Percentiles rank a stretch among this genome's conserved stretches.
Evolutionary conservation across 441 rosid species (phyloP).

Genomic region (Corymbia citriodora): DNA sequence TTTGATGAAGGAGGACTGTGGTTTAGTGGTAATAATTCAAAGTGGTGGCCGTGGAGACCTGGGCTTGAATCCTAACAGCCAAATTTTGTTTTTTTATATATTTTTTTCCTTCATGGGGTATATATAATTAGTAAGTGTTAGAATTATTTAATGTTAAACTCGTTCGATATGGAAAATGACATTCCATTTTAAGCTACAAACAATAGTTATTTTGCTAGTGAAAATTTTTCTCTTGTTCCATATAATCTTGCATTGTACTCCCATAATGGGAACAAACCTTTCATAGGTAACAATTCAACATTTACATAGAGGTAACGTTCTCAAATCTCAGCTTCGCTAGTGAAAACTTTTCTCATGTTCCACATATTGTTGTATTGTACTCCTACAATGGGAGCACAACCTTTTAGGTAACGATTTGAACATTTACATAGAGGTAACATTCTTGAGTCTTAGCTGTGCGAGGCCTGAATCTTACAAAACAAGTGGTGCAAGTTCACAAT

Average conservation of each 20-base stretch:
- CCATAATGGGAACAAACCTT: neutral
- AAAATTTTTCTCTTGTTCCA: too few relatives aligned
- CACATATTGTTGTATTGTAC: too few relatives aligned
- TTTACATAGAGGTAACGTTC: neutral
- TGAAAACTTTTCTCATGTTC: too few relatives aligned
- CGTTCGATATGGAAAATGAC: too few relatives aligned
- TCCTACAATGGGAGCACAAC: neutral
- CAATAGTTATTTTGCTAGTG: too few relatives aligned
- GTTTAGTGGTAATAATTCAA: slow-evolving; percentile 57
- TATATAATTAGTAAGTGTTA: too few relatives aligned
- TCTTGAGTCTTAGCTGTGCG: slow-evolving; percentile 1
- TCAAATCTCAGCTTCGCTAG: neutral
- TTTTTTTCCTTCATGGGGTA: too few relatives aligned
- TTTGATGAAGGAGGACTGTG: slow-evolving; percentile 6
- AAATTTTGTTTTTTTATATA: neutral
- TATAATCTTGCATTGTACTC: neutral
- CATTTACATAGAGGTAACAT: neutral
- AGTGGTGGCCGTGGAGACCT: slow-evolving; percentile 65
- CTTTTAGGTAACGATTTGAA: neutral
- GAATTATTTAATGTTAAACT: too few relatives aligned
- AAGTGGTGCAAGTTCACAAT: slow-evolving; percentile 46
- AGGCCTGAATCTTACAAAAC: slow-evolving; percentile 45
- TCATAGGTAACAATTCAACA: neutral
- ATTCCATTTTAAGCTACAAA: too few relatives aligned
- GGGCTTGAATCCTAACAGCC: slow-evolving; percentile 57